Base-by-base conservation (phyloP, 108 stramenopile species). In the Conticribra guillardii region DNA sequence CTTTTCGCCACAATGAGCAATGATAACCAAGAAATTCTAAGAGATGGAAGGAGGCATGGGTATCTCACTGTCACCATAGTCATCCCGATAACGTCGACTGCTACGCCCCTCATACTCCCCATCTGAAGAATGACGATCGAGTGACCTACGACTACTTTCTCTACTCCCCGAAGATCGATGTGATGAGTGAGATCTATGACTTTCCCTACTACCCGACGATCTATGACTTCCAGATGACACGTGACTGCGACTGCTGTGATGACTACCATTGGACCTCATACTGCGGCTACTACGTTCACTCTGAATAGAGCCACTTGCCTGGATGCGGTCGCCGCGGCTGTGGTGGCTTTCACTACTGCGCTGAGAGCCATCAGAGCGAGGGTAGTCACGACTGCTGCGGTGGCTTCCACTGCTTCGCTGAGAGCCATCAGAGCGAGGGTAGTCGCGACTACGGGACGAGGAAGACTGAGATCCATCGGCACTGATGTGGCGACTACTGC, bases 31-130 rank as follows among this genome's bases (percentile, higher is more conserved):
- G 1, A 3, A 22, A 11, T 11, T 37, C 34, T 50, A 73, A 23
- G 62, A 54, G 26, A 73, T 73, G 15, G 71, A 64, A 2, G 71
- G 71, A 73, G 71, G 71, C 31, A 60, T 73, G 0, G 70, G 51
- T 23, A 64, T 64, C 29, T 64, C 62, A 57, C 64, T 44, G 5
- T 62, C 71, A 54, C 62, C 62, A 49, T 64, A 53, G 21, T 55
- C 63, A 57, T 62, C 50, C 4, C 67, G 9, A 48, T 64, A 64
- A 4, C 63, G 50, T 60, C 58, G 52, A 37, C 71, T 52, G 3
- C 54, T 29, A 15, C 56, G 16, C 14, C 47, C n/a, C 9, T 26
- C 30, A 3, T 27, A 19, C 27, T 31, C 28, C 4, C n/a, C 44
- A 17, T 54, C 9, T 46, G 37, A n/a, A 44, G 29, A 30, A 30